These are phyloP conservation scores for Aspergillus hancockii DNA, from an alignment of 495 filamentous ascomycete genomes.

Conservation along the genomic window DNA sequence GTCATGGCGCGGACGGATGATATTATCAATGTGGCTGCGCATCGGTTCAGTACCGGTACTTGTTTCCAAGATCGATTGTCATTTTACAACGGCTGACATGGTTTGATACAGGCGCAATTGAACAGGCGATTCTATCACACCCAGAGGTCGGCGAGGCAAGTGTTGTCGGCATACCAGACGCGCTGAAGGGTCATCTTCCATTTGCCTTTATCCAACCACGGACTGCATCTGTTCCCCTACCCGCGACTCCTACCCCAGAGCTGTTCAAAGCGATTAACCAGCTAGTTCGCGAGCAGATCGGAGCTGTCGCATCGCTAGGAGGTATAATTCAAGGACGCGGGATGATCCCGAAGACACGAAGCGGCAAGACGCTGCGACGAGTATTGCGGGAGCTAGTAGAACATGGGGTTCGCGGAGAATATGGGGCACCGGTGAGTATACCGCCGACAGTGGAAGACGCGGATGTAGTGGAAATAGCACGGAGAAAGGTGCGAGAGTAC, in stretches of 20 bases:
- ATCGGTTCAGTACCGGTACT: slow-evolving; percentile 84
- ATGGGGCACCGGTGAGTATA: slow-evolving; percentile 52
- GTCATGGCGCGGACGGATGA: slow-evolving; percentile 88
- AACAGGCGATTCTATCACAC: slow-evolving; percentile 85
- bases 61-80: neutral
- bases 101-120: slow-evolving; percentile 64
- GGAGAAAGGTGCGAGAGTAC: slow-evolving; percentile 56
- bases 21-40: slow-evolving; percentile 93
- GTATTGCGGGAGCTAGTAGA: slow-evolving; percentile 82
- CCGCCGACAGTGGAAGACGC: slow-evolving; percentile 63
- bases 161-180: slow-evolving; percentile 81
- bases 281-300: slow-evolving; percentile 78
- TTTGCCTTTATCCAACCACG: slow-evolving; percentile 78
- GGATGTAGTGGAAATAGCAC: slow-evolving; percentile 58
- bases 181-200: slow-evolving; percentile 84
- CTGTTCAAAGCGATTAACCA: slow-evolving; percentile 62
- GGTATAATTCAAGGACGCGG: slow-evolving; percentile 81
- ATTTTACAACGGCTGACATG: neutral
- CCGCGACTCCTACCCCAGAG: slow-evolving; percentile 47
- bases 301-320: slow-evolving; percentile 79
- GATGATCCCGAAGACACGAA: slow-evolving; percentile 92
- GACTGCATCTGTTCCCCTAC: slow-evolving; percentile 42
- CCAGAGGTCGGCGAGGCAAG: slow-evolving; percentile 76
- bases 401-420: slow-evolving; percentile 52
- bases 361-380: slow-evolving; percentile 81